Percentiles rank a stretch among this genome's conserved stretches.
phyloP scores from a whole-genome alignment of 2,329 filamentous ascomycete genomes.

The Cladophialophora bantiana region DNA sequence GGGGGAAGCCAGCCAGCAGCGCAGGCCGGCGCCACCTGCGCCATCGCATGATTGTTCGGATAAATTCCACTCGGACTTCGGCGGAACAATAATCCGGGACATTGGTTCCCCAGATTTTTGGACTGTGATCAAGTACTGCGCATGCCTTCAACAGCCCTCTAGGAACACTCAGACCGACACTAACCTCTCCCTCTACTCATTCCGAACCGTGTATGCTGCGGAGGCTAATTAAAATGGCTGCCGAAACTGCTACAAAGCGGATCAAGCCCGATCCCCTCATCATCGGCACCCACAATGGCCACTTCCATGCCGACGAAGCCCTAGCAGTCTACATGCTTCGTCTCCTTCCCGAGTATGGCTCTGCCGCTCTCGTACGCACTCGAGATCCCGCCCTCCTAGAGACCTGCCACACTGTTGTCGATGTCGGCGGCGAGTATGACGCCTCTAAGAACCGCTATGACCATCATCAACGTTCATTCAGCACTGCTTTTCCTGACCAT shows the following conservation, averaged over 20 bases:
- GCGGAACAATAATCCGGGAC: conserved; percentile 16
- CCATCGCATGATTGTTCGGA: conserved; percentile 1
- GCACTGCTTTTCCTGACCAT: conserved; percentile 81
- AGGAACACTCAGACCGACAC: neutral
- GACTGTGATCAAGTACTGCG: conserved; percentile 2
- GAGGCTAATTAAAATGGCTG: conserved; percentile 65
- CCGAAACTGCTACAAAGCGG: conserved; percentile 75
- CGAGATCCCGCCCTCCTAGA: conserved; percentile 80
- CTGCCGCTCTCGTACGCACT: conserved; percentile 79
- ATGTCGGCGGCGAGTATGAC: conserved; percentile 96
- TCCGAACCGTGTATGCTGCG: conserved; percentile 47
- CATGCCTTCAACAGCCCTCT: neutral
- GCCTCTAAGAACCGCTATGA: conserved; percentile 80
- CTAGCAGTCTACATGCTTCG: conserved; percentile 96
- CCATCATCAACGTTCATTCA: conserved; percentile 95
- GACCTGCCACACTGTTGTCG: conserved; percentile 91
- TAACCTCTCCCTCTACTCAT: neutral
- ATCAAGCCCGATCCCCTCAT: conserved; percentile 75
- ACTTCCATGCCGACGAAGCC: conserved; percentile 99
- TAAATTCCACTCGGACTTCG: conserved; percentile 5
- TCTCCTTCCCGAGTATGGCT: conserved; percentile 78
- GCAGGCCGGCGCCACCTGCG: neutral
- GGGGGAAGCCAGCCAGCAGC: neutral
- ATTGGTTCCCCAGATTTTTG: conserved; percentile 17
- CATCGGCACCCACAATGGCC: conserved; percentile 95